Evolutionary conservation across 768 basidiomycete species (phyloP).

Genomic region (Suillus alpinus): DNA sequence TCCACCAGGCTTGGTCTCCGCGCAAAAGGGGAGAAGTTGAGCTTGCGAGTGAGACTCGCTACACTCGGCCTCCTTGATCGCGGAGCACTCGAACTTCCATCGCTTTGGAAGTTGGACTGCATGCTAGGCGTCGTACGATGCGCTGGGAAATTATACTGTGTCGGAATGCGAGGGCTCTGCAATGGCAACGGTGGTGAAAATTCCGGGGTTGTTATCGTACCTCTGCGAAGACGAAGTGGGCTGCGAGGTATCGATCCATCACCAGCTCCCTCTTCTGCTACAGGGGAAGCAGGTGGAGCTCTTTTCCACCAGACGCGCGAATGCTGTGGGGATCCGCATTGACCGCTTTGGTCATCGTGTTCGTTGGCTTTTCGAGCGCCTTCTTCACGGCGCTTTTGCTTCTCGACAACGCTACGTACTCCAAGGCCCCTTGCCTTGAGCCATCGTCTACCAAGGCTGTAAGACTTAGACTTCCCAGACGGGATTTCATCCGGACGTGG

Average conservation of each 20-base stretch:
- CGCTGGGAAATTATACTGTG: constrained; percentile 5
- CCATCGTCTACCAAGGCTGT: constrained; percentile 22
- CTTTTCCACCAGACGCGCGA: constrained; percentile 32
- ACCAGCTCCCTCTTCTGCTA: constrained; percentile 11
- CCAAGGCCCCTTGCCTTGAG: constrained; percentile 28
- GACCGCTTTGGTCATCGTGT: neutral
- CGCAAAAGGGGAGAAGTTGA: constrained; percentile 28
- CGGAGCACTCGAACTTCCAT: constrained; percentile 6
- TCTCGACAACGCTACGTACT: constrained; percentile 23
- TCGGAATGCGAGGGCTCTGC: constrained; percentile 13
- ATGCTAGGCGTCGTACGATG: constrained; percentile 21
- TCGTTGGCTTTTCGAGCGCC: constrained; percentile 7
- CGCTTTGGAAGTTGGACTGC: constrained; percentile 16
- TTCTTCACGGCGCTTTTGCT: constrained; percentile 12
- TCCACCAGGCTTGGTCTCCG: constrained; percentile 25
- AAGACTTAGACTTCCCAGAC: constrained; percentile 11
- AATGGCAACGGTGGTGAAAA: constrained; percentile 16
- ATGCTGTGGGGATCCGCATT: constrained; percentile 13
- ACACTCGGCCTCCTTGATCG: constrained; percentile 24
- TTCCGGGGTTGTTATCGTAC: constrained; percentile 10
- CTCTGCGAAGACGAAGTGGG: constrained; percentile 9
- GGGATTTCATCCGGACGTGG: constrained; percentile 26
- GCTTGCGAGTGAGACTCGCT: constrained; percentile 30
- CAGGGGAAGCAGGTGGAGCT: constrained; percentile 12
- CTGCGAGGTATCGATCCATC: constrained; percentile 2